Evolutionary conservation across 2,329 filamentous ascomycete genomes (phyloP).

Genomic region (Fusarium nelsonii): DNA sequence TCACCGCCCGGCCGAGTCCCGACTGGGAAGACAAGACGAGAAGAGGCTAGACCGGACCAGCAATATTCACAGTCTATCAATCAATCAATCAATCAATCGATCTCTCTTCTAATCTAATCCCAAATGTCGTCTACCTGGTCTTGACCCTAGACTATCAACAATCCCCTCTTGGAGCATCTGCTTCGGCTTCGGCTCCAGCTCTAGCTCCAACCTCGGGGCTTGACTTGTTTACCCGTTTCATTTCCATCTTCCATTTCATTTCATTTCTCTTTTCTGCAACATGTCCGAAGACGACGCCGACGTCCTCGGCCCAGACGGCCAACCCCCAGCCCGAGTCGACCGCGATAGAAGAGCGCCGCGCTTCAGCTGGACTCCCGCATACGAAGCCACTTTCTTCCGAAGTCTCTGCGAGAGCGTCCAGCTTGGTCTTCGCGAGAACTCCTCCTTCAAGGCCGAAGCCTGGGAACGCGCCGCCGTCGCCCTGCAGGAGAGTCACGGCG

Average conservation of each 20-base stretch:
- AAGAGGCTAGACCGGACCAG: neutral
- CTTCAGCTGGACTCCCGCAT: constrained; percentile 71
- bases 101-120: constrained; percentile 6
- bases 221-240: neutral
- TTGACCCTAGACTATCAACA: neutral
- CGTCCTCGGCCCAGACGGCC: constrained; percentile 53
- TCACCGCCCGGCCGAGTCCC: constrained; percentile 47
- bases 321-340: constrained; percentile 52
- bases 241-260: neutral
- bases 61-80: too few species aligned
- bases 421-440: constrained; percentile 67
- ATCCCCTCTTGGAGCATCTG: constrained; percentile 27
- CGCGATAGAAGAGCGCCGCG: constrained; percentile 62
- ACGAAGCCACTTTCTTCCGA: constrained; percentile 71
- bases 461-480: constrained; percentile 70
- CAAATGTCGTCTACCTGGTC: neutral
- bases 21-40: constrained; percentile 31
- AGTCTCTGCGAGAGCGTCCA: constrained; percentile 71
- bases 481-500: constrained; percentile 66
- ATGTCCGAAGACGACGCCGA: constrained; percentile 58
- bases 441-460: constrained; percentile 71
- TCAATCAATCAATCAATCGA: neutral
- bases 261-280: constrained; percentile 28
- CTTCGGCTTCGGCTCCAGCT: constrained; percentile 10
- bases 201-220: constrained; percentile 30